Evolutionary conservation across 2,329 filamentous ascomycete genomes (phyloP), one percentile per base, ranked within the genome.

Genomic region (Calonectria leucothoes): DNA sequence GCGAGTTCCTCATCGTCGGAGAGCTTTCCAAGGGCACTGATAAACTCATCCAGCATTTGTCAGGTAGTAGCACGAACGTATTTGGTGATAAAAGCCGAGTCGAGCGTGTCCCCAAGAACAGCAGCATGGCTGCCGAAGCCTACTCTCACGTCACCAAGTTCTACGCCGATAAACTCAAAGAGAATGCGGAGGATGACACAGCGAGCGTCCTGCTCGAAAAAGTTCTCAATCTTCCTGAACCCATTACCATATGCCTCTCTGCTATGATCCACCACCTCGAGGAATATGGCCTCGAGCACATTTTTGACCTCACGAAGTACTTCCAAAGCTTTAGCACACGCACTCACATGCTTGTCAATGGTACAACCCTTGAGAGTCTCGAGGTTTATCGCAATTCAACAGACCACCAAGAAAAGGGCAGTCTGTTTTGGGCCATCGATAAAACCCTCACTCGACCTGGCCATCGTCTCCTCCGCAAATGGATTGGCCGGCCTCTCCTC

Each of bases 321-420:
- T 99, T 99, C 81, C 94, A 98, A 78, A 95, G 95, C 2, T 99
- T 99, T 85, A 98, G 94, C 78, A 95, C 96, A 10, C 90, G 96
- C 45, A 96, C 96, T 17, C 96, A 98, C 81, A 98, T 99, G 97
- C 88, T 98, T 5, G 88, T 99, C 73, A 98, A 97, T 81, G 97
- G 96, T 55, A 99, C 98, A 69, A 98, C 96, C 0, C 87, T 99
- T 45, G 96, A 95, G 63, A 98, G 95, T 80, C 89, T 99, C 15
- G 97, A 99, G 82, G 95, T 99, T 2, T 99, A 98, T 82, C 94
- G 96, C 74, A 99, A 99, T 77, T 92, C 95, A 79, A 98, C 96
- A 0, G 96, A 98, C 81, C 91, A 96, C 79, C 90, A 91, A 0
- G 91, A 94, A 72, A 96, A 94, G 79, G 97, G 97, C 4, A 98